These are phyloP conservation scores for Pichia paraexigua DNA, from an alignment of 805 yeast species.

Conservation along the genomic window DNA sequence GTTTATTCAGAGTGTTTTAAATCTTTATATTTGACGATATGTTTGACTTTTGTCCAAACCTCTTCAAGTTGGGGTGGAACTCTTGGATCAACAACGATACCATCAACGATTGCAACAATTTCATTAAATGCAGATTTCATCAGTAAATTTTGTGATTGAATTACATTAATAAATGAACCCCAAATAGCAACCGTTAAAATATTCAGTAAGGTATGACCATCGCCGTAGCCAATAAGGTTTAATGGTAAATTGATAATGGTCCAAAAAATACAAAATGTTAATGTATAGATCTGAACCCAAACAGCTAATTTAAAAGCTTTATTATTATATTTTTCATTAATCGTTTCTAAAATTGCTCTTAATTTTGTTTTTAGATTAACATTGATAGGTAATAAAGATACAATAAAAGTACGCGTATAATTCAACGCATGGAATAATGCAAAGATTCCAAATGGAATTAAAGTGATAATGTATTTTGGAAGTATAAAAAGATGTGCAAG, in stretches of 20 bases:
- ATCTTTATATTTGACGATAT: constrained; percentile 8
- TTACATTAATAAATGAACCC: constrained; percentile 59
- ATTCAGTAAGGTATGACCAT: constrained; percentile 22
- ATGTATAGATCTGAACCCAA: constrained; percentile 37
- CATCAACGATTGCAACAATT: constrained; percentile 24
- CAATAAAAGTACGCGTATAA: constrained; percentile 53
- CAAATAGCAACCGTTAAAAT: constrained; percentile 50
- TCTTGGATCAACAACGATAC: constrained; percentile 42
- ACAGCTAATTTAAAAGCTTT: constrained; percentile 52
- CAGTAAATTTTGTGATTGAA: constrained; percentile 69
- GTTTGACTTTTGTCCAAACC: constrained; percentile 41
- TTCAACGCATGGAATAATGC: constrained; percentile 77
- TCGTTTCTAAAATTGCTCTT: constrained; percentile 28
- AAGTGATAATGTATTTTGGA: constrained; percentile 51
- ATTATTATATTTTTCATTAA: constrained; percentile 50
- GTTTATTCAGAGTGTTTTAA: background rate
- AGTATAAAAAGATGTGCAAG: constrained; percentile 48
- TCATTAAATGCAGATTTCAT: constrained; percentile 37
- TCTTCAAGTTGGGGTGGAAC: constrained; percentile 41
- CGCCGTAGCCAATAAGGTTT: constrained; percentile 12
- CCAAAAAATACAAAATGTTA: constrained; percentile 26
- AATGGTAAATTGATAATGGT: constrained; percentile 23
- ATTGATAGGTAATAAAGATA: constrained; percentile 48
- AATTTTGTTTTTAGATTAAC: constrained; percentile 9
- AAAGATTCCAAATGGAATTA: constrained; percentile 68